Percentiles rank a stretch among this genome's conserved stretches.
phyloP scores from a whole-genome alignment of 1,284 basidiomycete genomes.

The Apiotrichum akiyoshidainum region DNA sequence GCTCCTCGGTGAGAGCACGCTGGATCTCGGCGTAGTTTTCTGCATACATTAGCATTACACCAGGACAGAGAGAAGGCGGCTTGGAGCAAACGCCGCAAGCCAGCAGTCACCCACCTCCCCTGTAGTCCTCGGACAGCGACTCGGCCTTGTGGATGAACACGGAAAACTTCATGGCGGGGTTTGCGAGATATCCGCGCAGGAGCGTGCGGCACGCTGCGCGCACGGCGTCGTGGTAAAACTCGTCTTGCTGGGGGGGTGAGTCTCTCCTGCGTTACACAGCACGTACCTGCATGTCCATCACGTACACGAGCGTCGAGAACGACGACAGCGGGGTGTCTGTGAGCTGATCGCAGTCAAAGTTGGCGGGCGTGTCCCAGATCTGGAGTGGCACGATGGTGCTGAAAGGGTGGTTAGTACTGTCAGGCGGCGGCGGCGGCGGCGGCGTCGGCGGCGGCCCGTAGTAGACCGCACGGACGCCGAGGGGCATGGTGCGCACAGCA shows the following conservation, averaged over 20 bases:
- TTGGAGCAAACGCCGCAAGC: no score
- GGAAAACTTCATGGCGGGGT: conserved; percentile 77
- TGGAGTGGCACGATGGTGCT: conserved; percentile 89
- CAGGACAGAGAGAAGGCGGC: no score
- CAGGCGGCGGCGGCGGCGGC: no score
- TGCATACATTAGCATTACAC: conserved; percentile 39
- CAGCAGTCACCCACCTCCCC: conserved; percentile 64
- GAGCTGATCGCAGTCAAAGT: conserved; percentile 69
- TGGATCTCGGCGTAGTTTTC: conserved; percentile 87
- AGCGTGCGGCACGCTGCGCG: conserved; percentile 74
- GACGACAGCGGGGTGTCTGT: conserved; percentile 63
- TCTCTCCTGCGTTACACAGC: conserved; percentile 39
- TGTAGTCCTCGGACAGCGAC: conserved; percentile 85
- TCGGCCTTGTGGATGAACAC: conserved; percentile 97
- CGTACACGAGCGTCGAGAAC: conserved; percentile 82
- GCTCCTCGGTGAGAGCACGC: conserved; percentile 74
- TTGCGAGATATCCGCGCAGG: conserved; percentile 67
- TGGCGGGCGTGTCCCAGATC: conserved; percentile 93
- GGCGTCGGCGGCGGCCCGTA: no score
- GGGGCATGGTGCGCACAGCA: background rate
- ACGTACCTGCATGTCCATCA: conserved; percentile 90
- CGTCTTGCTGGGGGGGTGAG: conserved; percentile 49
- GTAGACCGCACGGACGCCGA: no score
- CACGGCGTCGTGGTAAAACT: conserved; percentile 63
- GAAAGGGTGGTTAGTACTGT: conserved; percentile 2